A percentile compares a stretch with the other conserved stretches of the same genome.
phyloP scores from a whole-genome alignment of 2,329 filamentous ascomycete species.

The Hymenoscyphus infarciens region DNA sequence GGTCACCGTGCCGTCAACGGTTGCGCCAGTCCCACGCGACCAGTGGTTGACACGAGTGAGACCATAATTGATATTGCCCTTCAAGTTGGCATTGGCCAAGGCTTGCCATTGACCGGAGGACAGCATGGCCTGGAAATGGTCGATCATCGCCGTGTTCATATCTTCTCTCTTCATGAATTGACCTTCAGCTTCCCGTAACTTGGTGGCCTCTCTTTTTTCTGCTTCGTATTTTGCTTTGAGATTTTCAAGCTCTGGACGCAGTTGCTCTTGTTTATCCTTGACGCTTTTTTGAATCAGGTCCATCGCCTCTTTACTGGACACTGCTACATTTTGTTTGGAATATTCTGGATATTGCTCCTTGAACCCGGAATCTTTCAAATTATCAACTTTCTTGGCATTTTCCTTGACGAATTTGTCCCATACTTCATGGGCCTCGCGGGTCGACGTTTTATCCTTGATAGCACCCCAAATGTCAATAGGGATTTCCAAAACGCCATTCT shows the following conservation, averaged over 20 bases:
- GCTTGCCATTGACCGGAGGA: constrained; percentile 29
- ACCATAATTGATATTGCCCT: constrained; percentile 17
- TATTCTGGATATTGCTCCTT: constrained; percentile 23
- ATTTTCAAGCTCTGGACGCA: constrained; percentile 22
- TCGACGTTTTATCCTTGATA: constrained; percentile 50
- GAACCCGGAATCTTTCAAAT: constrained; percentile 19
- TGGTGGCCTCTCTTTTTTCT: constrained; percentile 15
- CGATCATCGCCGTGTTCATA: constrained; percentile 19
- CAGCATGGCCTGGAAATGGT: constrained; percentile 22
- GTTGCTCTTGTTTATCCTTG: constrained; percentile 37
- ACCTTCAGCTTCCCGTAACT: constrained; percentile 11
- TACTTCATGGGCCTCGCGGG: not conserved
- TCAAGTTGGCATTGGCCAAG: constrained; percentile 27
- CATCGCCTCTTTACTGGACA: constrained; percentile 57
- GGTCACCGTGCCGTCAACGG: constrained; percentile 56
- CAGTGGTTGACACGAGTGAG: constrained; percentile 68
- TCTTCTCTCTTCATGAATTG: constrained; percentile 16
- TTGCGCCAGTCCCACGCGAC: constrained; percentile 59
- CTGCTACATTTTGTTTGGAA: constrained; percentile 22
- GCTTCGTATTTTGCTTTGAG: constrained; percentile 20
- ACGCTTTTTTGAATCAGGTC: constrained; percentile 86
- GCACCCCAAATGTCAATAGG: constrained; percentile 64
- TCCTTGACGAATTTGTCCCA: constrained; percentile 20
- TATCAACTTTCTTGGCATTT: constrained; percentile 18
- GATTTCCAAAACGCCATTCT: constrained; percentile 51